These are phyloP conservation scores for Euphorbia pulcherrima DNA, from an alignment of 345 rosid genomes.

Conservation along the genomic window DNA sequence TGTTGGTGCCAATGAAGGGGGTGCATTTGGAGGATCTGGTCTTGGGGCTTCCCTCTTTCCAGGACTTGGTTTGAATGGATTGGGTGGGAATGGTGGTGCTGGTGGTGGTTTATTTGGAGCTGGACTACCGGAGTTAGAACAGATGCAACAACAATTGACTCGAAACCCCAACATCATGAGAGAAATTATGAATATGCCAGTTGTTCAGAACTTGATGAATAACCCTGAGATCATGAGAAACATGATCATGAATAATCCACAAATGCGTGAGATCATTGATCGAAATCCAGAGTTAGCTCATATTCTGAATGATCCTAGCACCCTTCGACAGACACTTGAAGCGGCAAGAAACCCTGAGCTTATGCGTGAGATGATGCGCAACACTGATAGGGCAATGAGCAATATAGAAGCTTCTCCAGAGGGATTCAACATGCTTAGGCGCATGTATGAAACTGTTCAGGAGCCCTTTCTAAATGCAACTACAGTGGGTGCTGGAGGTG, in stretches of 20 bases:
- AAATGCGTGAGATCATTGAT: constrained; percentile 81
- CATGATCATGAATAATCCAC: constrained; percentile 85
- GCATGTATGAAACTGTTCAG: constrained; percentile 88
- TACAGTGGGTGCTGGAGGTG: constrained; percentile 54
- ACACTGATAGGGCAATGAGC: constrained; percentile 84
- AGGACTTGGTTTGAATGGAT: constrained; percentile 58
- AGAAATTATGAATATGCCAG: constrained; percentile 84
- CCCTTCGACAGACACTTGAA: constrained; percentile 74
- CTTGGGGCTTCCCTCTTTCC: constrained; percentile 62
- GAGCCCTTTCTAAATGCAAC: constrained; percentile 81
- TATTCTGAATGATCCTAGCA: constrained; percentile 75
- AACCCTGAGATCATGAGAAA: constrained; percentile 78
- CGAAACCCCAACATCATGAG: constrained; percentile 78
- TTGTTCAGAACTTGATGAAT: constrained; percentile 72
- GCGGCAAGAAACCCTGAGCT: constrained; percentile 91
- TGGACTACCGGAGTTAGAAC: constrained; percentile 72
- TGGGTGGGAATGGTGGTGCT: constrained; percentile 45
- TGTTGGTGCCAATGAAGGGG: constrained; percentile 53
- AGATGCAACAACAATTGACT: constrained; percentile 72
- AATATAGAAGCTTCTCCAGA: constrained; percentile 84
- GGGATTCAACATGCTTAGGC: constrained; percentile 87
- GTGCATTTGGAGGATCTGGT: constrained; percentile 45
- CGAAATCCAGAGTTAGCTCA: constrained; percentile 92
- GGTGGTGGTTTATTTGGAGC: constrained; percentile 47
- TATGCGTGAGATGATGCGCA: constrained; percentile 93